Evolutionary conservation across 192 early-diverging fungal species (phyloP).

Genomic region (Linnemannia zychae): DNA sequence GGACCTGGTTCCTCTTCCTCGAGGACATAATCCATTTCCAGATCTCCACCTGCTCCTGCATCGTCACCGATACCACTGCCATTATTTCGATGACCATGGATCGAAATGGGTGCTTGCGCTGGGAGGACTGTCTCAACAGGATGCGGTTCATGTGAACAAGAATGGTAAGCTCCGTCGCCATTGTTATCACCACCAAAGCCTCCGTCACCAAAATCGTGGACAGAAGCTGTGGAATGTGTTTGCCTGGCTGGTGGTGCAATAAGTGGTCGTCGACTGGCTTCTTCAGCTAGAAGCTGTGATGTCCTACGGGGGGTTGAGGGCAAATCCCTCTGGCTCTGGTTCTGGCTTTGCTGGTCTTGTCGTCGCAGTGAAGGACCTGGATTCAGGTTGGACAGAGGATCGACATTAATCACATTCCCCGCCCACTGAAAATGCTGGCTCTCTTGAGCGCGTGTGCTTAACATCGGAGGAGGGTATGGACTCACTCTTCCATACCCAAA

Average conservation of each 20-base stretch:
- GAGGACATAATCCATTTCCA: not conserved
- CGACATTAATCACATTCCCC: not conserved
- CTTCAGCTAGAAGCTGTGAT: not conserved
- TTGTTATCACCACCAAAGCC: not conserved
- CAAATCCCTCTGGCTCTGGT: not conserved
- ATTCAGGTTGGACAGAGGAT: not conserved
- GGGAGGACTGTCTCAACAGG: slow-evolving; percentile 2
- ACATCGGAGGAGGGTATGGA: not conserved
- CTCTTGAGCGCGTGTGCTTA: not conserved
- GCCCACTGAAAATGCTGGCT: not conserved
- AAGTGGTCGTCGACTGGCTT: not conserved
- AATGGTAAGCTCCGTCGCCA: not conserved
- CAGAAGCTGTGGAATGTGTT: not conserved
- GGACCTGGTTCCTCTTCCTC: slow-evolving; percentile 21
- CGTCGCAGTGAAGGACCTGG: not conserved
- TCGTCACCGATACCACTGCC: not conserved
- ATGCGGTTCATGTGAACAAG: not conserved
- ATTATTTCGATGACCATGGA: slow-evolving; percentile 2
- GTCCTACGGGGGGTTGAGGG: not conserved
- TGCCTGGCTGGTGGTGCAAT: not conserved
- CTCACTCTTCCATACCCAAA: not conserved
- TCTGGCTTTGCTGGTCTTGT: not conserved
- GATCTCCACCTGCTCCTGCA: not conserved
- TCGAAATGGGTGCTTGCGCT: slow-evolving; percentile 20
- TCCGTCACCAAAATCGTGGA: not conserved